Evolutionary conservation across 192 early-diverging fungal species (phyloP).

Genomic region (Lobosporangium transversale): DNA sequence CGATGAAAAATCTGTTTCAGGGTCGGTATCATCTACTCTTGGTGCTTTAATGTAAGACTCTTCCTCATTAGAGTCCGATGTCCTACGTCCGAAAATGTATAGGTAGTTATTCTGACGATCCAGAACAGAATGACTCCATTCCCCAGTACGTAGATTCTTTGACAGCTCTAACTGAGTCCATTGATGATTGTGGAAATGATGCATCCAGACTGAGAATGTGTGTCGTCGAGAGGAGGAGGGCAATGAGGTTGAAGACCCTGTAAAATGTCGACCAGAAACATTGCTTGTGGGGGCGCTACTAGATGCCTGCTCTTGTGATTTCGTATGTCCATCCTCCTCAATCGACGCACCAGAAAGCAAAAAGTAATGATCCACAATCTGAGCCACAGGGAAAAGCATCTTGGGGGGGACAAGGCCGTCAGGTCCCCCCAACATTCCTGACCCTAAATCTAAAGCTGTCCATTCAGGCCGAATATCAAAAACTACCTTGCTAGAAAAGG

Average conservation of each 20-base stretch:
- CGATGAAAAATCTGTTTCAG: neutral
- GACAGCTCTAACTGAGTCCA: slow-evolving; percentile 50
- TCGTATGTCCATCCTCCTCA: neutral
- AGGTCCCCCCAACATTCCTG: slow-evolving; percentile 2
- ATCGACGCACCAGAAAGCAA: slow-evolving; percentile 23
- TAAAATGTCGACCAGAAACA: neutral
- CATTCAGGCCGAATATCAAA: slow-evolving; percentile 35
- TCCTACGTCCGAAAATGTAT: slow-evolving; percentile 32
- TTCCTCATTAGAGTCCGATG: neutral
- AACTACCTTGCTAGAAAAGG: neutral
- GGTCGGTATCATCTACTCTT: neutral
- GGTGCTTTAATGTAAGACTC: neutral
- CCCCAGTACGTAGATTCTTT: slow-evolving; percentile 19
- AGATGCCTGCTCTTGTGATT: neutral
- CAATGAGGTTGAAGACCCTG: neutral
- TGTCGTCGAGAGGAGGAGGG: neutral
- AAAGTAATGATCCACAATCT: slow-evolving; percentile 31
- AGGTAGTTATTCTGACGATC: slow-evolving; percentile 28
- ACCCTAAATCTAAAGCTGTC: slow-evolving; percentile 21
- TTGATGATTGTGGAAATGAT: slow-evolving; percentile 41
- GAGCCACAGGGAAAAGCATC: slow-evolving; percentile 23
- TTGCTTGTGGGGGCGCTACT: neutral
- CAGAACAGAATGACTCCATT: slow-evolving; percentile 31
- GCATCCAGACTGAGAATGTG: slow-evolving; percentile 39
- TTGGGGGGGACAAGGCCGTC: slow-evolving; percentile 22